Evolutionary conservation across 306 rosid genomes (phyloP), one percentile per base, ranked within the genome.

Genomic region (Rosa chinensis): DNA sequence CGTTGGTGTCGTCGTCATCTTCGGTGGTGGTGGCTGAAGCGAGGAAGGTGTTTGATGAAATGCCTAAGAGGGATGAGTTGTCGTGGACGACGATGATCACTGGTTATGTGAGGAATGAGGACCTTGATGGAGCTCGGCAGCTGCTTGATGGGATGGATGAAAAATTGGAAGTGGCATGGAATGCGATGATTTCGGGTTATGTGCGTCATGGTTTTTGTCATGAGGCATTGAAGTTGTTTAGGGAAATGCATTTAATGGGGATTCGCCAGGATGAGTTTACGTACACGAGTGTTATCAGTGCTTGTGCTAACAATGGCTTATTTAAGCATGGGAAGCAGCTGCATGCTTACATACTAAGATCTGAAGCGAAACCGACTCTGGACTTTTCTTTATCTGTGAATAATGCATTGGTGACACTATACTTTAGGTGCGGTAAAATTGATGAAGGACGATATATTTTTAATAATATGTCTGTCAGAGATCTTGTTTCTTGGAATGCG

Each of bases 21-120:
- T n/a, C 35, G 16, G 62, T 43, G 23, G 47, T 80, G 79, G 67
- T 80, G 75, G 59, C 21, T 40, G 53, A 48, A 5, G 83, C 83
- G 25, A 73, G 83, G 75, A 80, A 53, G 37, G 25, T 80, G 83
- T 80, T 80, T 67, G 79, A 80, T 66, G 83, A 80, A 7, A 80
- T 80, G 83, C 58, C 50, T 5, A 40, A 50, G 44, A 80, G 50
- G 49, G 79, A 74, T 50, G 83, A 80, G 52, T 32, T 80, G 1
- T 49, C 83, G 1, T 80, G 78, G 83, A 74, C 79, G 8, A 80
- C 83, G 20, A 80, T 80, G 62, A 74, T 80, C 7, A 73, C 83
- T 10, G 83, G 79, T 5, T 80, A 80, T 35, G 74, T 80, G 37
- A 73, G 68, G 79, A 63, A 61, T 7, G 63, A 66, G 5, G 83